phyloP scores from a whole-genome alignment of 2,329 filamentous ascomycete genomes.

The Penicillium nordicum region DNA sequence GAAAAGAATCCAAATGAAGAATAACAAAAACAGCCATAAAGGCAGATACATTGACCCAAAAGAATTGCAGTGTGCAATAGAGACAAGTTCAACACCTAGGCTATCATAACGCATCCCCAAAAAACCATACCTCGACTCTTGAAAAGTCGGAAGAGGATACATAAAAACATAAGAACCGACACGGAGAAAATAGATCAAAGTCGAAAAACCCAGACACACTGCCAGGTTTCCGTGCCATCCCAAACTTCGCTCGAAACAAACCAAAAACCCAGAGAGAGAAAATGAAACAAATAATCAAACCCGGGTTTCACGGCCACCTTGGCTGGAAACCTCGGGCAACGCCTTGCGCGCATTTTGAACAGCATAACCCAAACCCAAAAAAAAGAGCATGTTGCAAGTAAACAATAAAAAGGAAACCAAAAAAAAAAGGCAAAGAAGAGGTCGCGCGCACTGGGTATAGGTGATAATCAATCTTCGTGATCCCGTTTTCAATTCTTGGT shows the following conservation, averaged over 20 bases:
- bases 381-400: neutral
- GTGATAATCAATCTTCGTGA: constrained; percentile 13
- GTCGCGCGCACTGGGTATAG: constrained; percentile 10
- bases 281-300: neutral
- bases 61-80: neutral
- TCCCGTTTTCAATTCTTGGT: constrained; percentile 1
- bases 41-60: neutral
- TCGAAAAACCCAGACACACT: neutral
- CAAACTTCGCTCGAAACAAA: constrained; percentile 2
- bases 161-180: neutral
- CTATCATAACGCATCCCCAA: neutral
- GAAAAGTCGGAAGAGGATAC: neutral
- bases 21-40: neutral
- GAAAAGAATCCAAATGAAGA: neutral
- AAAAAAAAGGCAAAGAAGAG: neutral
- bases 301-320: neutral
- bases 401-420: neutral
- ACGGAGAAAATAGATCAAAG: neutral
- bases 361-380: neutral
- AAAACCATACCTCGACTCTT: neutral
- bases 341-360: neutral
- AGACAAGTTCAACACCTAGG: neutral
- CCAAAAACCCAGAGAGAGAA: neutral
- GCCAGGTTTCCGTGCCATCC: neutral
- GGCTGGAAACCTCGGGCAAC: neutral